Base-by-base conservation (phyloP, 2,329 filamentous ascomycete genomes). In the Diplodia corticola region DNA sequence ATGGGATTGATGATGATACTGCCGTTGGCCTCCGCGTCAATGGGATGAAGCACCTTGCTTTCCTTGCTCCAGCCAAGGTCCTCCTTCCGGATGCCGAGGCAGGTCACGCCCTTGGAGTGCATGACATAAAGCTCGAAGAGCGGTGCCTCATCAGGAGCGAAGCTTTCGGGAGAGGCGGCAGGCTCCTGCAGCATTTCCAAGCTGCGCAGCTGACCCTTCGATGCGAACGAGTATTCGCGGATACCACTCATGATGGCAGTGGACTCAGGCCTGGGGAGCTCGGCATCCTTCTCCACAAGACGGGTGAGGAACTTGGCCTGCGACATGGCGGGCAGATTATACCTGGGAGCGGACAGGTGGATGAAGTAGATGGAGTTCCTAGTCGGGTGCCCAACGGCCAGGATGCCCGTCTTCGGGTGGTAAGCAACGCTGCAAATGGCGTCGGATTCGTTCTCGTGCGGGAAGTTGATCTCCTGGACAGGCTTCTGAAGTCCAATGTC, bases 361-460 rank as follows among this genome's bases (percentile, higher is more conserved):
- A 97, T 88, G 80, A 99, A 96, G 82, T 97, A 99, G 78, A 99
- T 89, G 7, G 93, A 97, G 81, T 99, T 99, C 69, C 95, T 89
- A 1, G 94, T 98, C 12, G 96, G 95, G 74, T 99, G 95, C 40
- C 94, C 96, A 68, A 99, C 91, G 68, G 96, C 88, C 75, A 99
- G 91, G 81, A 98, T 96, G 67, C 94, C 93, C 33, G 93, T 95
- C 69, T 88, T 86, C 5, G 95, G 90, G 77, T 99, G 93, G 77
- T 98, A 99, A 75, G 91, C 89, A 75, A 99, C 91, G 76, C 93
- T 98, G 84, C 95, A 99, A 68, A 98, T 94, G n/a, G 93, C 93
- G 78, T 97, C 94, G 3, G 92, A 96, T 77, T 98, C 94, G 75
- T 95, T 96, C 80, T 91, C 91, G 76, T 99, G 94, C 0, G 95